Evolutionary conservation across 116 monocot species (phyloP).

Genomic region (Phalaenopsis hybrid): DNA sequence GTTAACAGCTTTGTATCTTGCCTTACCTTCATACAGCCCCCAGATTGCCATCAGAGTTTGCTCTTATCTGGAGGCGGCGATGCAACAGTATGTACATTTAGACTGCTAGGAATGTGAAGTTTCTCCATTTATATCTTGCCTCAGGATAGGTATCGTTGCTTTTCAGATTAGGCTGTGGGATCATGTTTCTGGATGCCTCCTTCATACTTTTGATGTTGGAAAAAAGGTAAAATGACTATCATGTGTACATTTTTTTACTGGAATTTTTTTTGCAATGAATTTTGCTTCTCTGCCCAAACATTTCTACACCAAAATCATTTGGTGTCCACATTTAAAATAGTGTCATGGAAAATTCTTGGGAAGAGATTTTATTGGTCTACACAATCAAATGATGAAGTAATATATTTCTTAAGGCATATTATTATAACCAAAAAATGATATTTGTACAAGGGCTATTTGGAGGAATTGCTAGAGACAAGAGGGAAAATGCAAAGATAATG

Average conservation of each 20-base stretch:
- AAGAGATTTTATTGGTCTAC: too few relatives aligned
- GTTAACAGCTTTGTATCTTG: slow-evolving; percentile 85
- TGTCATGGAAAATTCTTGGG: too few relatives aligned
- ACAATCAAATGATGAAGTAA: too few relatives aligned
- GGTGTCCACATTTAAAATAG: background rate
- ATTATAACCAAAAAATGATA: too few relatives aligned
- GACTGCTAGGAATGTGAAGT: background rate
- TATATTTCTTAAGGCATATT: too few relatives aligned
- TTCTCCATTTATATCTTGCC: background rate
- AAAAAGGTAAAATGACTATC: slow-evolving; percentile 27
- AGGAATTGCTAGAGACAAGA: too few relatives aligned
- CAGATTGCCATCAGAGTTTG: slow-evolving; percentile 31
- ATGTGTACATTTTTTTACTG: background rate
- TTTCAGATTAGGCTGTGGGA: slow-evolving; percentile 91
- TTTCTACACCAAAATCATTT: background rate
- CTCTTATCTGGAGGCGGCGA: slow-evolving; percentile 95
- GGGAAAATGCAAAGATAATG: too few relatives aligned
- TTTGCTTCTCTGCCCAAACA: background rate
- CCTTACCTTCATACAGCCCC: slow-evolving; percentile 49
- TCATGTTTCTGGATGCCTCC: slow-evolving; percentile 58
- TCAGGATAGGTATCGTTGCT: background rate
- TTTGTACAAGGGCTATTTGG: too few relatives aligned
- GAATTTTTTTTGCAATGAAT: background rate
- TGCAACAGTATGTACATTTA: slow-evolving; percentile 67
- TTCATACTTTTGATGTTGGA: slow-evolving; percentile 69